phyloP scores from a whole-genome alignment of 75 land plant genomes.

The Pinus albicaulis region DNA sequence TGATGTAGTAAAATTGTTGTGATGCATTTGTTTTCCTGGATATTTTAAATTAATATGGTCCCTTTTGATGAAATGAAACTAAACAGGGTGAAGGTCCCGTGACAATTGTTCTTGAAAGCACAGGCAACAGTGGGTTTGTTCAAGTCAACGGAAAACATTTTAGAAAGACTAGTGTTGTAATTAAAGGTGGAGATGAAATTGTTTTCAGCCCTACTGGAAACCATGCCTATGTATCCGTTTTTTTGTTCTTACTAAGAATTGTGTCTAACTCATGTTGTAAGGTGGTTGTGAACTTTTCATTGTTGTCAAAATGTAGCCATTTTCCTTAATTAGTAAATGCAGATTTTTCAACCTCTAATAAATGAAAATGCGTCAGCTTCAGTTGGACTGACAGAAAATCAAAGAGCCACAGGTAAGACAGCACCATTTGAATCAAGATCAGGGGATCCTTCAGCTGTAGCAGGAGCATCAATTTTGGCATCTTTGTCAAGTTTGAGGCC shows the following conservation, averaged over 20 bases:
- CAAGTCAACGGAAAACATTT: conserved; percentile 55
- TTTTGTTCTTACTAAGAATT: not conserved
- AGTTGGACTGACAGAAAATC: conserved; percentile 33
- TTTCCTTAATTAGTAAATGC: conserved; percentile 27
- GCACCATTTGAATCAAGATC: conserved; percentile 42
- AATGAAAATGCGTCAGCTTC: conserved; percentile 25
- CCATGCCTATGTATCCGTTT: conserved; percentile 83
- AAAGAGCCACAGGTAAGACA: conserved; percentile 26
- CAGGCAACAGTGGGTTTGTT: conserved; percentile 59
- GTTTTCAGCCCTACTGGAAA: conserved; percentile 47
- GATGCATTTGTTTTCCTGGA: not conserved
- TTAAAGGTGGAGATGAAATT: conserved; percentile 71
- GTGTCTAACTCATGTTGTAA: not conserved
- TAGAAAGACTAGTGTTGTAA: conserved; percentile 11
- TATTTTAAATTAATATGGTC: not conserved
- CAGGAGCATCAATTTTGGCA: conserved; percentile 70
- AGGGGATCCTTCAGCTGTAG: conserved; percentile 60
- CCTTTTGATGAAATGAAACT: not conserved
- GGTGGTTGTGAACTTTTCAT: not conserved
- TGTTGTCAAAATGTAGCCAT: too few species aligned
- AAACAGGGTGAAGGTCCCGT: conserved; percentile 35
- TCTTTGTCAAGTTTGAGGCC: conserved; percentile 46
- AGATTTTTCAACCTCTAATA: conserved; percentile 55
- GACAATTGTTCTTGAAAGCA: conserved; percentile 45
- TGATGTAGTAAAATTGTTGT: not conserved